These are phyloP conservation scores for Staphylotrichum longicolle DNA, from an alignment of 495 filamentous ascomycete species.

Conservation along the genomic window DNA sequence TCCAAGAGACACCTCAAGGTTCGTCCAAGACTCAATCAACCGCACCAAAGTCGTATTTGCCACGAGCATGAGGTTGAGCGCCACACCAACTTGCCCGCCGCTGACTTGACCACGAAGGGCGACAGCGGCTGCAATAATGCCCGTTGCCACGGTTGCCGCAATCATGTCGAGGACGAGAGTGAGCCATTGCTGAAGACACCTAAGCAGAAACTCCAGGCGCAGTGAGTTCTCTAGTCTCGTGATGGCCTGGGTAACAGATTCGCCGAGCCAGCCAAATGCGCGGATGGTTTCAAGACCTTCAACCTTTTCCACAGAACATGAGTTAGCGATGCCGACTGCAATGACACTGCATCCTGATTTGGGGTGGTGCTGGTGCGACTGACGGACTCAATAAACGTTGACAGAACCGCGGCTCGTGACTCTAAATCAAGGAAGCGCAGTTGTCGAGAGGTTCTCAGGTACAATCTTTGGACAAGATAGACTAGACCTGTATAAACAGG, in stretches of 20 bases:
- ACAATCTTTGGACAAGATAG: constrained; percentile 58
- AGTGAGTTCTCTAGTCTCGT: constrained; percentile 39
- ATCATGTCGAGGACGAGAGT: constrained; percentile 45
- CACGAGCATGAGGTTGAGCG: constrained; percentile 31
- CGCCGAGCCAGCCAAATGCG: constrained; percentile 44
- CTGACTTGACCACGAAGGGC: constrained; percentile 28
- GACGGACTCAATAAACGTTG: constrained; percentile 55
- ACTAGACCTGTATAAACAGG: constrained; percentile 34
- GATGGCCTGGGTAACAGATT: constrained; percentile 26
- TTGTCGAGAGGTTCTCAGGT: constrained; percentile 63
- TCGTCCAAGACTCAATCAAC: constrained; percentile 44
- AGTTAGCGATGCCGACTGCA: background rate
- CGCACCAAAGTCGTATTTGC: constrained; percentile 35
- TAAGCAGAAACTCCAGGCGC: constrained; percentile 42
- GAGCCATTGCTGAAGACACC: constrained; percentile 48
- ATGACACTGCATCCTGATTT: background rate
- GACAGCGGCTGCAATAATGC: constrained; percentile 47
- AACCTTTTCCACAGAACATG: constrained; percentile 13
- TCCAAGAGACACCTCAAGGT: constrained; percentile 53
- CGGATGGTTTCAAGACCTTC: constrained; percentile 46
- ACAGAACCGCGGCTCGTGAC: constrained; percentile 58
- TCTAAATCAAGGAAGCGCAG: constrained; percentile 63
- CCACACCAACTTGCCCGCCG: constrained; percentile 32
- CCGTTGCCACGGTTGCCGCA: constrained; percentile 38
- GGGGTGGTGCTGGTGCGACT: background rate